Base-by-base conservation (phyloP, 495 filamentous ascomycete species). In the Daldinia loculata region DNA sequence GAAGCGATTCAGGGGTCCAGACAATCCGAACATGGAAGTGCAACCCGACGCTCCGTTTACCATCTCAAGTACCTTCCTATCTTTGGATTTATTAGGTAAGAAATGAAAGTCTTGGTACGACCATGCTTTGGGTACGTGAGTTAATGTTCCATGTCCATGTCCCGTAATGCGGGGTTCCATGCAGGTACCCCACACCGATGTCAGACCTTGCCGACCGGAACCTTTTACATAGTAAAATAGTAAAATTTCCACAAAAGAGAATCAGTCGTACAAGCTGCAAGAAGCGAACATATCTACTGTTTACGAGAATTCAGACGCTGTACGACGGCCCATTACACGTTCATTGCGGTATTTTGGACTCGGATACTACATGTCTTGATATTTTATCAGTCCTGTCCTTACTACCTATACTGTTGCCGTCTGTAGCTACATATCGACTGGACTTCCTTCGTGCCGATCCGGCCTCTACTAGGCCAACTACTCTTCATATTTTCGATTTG, bases 101-200 rank as follows among this genome's bases (percentile, higher is more conserved):
- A 53, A 24, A 9, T 6, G 15, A 52, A 27, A 7, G 24, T n/a
- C 27, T 48, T 22, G 43, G 43, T 48, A 24, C 17, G 8, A 12
- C 50, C 50, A 26, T 52, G 12, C 50, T 5, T 52, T 27, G 4
- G 19, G 48, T 52, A 52, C 9, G 24, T 7, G 22, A 15, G 50
- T 52, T n/a, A n/a, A n/a, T n/a, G n/a, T n/a, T n/a, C n/a, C n/a
- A n/a, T n/a, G n/a, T 29, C 50, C 50, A 22, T 53, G 27, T 53
- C 50, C 24, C 19, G 51, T 36, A 38, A 56, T 55, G 70, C 70
- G 70, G 70, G 70, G 70, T 68, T 61, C 14, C 17, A 66, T 66
- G 56, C 62, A 72, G 70, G 65, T 72, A 72, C 70, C 65, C 70
- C 65, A 65, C 65, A 53, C 8, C 63, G 64, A 68, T 67, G 63